Conservation (phyloP, 345 rosid genomes). For the Geranium brycei region DNA sequence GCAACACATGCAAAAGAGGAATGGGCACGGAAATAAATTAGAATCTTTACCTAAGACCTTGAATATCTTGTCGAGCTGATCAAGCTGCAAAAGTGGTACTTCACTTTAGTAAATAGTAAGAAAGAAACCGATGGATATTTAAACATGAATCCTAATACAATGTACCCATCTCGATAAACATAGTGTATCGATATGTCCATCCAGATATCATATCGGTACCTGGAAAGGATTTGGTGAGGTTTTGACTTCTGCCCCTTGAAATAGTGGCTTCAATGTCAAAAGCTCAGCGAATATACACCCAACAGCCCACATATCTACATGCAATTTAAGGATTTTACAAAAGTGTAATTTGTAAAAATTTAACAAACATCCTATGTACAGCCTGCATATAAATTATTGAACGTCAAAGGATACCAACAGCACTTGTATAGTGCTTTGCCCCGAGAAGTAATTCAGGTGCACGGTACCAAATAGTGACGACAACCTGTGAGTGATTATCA, state of each 20-base stretch:
- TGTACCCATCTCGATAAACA: too few species aligned
- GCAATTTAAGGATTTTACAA: constrained; percentile 8
- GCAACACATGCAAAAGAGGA: neutral
- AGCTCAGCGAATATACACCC: constrained; percentile 98
- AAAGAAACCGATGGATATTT: neutral
- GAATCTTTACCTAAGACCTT: constrained; percentile 48
- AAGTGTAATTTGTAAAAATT: neutral
- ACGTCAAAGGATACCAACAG: constrained; percentile 39
- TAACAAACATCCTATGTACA: neutral
- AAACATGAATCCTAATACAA: neutral
- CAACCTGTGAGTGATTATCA: constrained; percentile 24
- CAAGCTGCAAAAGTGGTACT: constrained; percentile 24
- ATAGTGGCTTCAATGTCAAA: constrained; percentile 87
- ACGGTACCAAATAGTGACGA: constrained; percentile 98
- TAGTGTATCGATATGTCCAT: too few species aligned
- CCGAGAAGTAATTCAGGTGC: constrained; percentile 98
- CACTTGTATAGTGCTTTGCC: constrained; percentile 91
- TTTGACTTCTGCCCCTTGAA: constrained; percentile 94
- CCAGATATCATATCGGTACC: neutral
- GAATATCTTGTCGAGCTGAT: constrained; percentile 98
- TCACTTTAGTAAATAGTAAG: too few species aligned
- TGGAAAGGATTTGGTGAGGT: constrained; percentile 74
- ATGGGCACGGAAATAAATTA: neutral
- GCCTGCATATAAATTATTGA: neutral
- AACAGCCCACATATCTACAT: constrained; percentile 77